These are phyloP conservation scores for Claviceps africana DNA, from an alignment of 2,329 filamentous ascomycete species.

Conservation along the genomic window DNA sequence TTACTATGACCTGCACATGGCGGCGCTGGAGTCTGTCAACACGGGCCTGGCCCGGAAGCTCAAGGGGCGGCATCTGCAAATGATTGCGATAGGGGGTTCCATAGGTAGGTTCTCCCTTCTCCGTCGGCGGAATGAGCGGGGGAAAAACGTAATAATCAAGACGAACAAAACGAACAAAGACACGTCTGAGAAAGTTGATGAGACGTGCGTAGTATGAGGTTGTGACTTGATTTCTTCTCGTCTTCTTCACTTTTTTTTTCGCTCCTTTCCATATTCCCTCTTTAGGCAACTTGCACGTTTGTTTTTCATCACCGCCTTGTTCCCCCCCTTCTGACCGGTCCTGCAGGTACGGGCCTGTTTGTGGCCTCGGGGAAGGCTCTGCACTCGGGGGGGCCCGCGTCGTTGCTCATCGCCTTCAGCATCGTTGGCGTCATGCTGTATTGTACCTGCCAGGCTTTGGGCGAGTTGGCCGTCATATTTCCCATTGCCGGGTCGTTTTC, in stretches of 20 bases:
- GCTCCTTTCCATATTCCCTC: too few species aligned
- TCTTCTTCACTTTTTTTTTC: too few species aligned
- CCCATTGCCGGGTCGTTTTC: conserved; percentile 88
- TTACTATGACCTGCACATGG: conserved; percentile 41
- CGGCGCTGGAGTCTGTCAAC: conserved; percentile 59
- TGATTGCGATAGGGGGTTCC: conserved; percentile 92
- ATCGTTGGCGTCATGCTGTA: conserved; percentile 81
- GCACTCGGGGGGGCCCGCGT: conserved; percentile 60
- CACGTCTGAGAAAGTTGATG: too few species aligned
- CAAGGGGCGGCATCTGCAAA: conserved; percentile 79
- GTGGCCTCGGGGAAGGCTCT: conserved; percentile 67
- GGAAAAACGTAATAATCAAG: too few species aligned
- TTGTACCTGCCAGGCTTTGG: conserved; percentile 80
- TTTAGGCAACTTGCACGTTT: too few species aligned
- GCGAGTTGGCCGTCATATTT: conserved; percentile 81
- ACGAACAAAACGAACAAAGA: too few species aligned
- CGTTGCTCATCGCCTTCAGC: conserved; percentile 60
- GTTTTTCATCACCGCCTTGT: too few species aligned
- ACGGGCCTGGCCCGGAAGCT: conserved; percentile 63
- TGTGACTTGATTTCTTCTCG: too few species aligned
- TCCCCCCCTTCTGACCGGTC: neutral
- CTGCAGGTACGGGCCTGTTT: conserved; percentile 58
- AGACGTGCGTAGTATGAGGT: too few species aligned
- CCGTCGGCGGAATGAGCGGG: too few species aligned
- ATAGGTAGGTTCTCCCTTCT: conserved; percentile 44